Percentiles rank a stretch among this genome's conserved stretches.
Evolutionary conservation across 2,329 filamentous ascomycete genomes (phyloP).

Genomic region (Fusarium veterinarium): DNA sequence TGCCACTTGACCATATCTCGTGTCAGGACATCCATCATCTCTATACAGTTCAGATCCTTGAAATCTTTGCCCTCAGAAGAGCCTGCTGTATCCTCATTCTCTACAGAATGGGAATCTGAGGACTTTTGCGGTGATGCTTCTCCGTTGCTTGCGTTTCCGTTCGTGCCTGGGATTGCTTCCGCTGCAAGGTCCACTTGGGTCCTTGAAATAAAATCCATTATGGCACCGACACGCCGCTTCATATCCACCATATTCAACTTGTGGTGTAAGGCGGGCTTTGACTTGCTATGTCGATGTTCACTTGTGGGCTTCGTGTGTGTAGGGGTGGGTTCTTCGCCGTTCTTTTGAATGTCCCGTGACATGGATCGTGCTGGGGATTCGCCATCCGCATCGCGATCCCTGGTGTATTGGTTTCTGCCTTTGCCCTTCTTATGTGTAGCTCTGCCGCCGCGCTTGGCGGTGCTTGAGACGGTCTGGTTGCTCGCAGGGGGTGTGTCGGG

Average conservation of each 20-base stretch:
- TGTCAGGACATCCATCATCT: constrained; percentile 92
- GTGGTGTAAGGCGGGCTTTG: constrained; percentile 64
- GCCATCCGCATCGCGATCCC: constrained; percentile 73
- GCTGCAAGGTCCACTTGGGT: constrained; percentile 89
- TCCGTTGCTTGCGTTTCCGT: constrained; percentile 53
- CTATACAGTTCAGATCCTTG: constrained; percentile 79
- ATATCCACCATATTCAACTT: constrained; percentile 90
- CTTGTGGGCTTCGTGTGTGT: constrained; percentile 52
- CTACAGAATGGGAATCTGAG: constrained; percentile 44
- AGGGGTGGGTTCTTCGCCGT: constrained; percentile 49
- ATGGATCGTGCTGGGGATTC: constrained; percentile 68
- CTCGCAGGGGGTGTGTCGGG: constrained; percentile 58
- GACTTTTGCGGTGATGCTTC: constrained; percentile 54
- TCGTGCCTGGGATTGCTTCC: constrained; percentile 63
- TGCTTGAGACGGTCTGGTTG: constrained; percentile 58
- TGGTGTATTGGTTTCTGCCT: constrained; percentile 85
- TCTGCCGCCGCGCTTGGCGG: constrained; percentile 69
- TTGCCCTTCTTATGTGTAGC: constrained; percentile 74
- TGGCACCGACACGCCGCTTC: constrained; percentile 83
- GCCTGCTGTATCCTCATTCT: constrained; percentile 42
- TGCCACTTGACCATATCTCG: constrained; percentile 88
- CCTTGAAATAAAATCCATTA: constrained; percentile 89
- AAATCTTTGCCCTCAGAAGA: constrained; percentile 65
- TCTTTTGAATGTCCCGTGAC: constrained; percentile 60
- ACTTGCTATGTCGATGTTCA: constrained; percentile 66